Evolutionary conservation across 164 flowering plant species (phyloP).

Genomic region (Saururus chinensis): DNA sequence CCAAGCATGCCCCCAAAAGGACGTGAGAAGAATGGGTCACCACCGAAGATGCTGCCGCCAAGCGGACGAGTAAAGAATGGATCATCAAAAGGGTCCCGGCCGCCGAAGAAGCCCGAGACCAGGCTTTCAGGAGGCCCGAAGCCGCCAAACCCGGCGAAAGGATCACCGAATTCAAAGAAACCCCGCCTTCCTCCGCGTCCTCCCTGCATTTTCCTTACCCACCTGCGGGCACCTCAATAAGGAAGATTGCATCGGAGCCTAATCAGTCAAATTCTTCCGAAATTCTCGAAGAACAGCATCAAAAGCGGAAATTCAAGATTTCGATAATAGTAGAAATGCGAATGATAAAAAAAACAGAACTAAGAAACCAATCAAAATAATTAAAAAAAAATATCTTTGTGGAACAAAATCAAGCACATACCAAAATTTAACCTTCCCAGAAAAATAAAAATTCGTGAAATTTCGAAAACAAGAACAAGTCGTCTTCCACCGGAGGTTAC

Average conservation of each 20-base stretch:
- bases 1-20: constrained; percentile 44
- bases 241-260: background rate
- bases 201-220: constrained; percentile 35
- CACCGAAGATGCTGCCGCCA: constrained; percentile 13
- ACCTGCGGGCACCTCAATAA: background rate
- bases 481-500: no score
- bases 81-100: constrained; percentile 75
- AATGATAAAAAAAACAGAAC: background rate
- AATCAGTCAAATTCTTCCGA: background rate
- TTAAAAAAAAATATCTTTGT: no score
- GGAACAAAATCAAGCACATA: no score
- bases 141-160: constrained; percentile 16
- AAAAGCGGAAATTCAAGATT: no score
- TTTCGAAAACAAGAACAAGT: no score
- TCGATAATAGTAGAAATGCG: background rate
- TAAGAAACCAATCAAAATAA: no score
- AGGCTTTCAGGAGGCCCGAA: constrained; percentile 34
- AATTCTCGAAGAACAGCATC: background rate
- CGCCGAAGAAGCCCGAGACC: constrained; percentile 60
- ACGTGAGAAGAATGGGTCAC: constrained; percentile 73
- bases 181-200: constrained; percentile 25
- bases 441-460: no score
- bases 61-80: constrained; percentile 32
- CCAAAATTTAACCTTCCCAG: no score
- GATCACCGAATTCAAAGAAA: constrained; percentile 21